Evolutionary conservation across 208 protist genomes (phyloP).

Genomic region (Zelonia costaricensis): DNA sequence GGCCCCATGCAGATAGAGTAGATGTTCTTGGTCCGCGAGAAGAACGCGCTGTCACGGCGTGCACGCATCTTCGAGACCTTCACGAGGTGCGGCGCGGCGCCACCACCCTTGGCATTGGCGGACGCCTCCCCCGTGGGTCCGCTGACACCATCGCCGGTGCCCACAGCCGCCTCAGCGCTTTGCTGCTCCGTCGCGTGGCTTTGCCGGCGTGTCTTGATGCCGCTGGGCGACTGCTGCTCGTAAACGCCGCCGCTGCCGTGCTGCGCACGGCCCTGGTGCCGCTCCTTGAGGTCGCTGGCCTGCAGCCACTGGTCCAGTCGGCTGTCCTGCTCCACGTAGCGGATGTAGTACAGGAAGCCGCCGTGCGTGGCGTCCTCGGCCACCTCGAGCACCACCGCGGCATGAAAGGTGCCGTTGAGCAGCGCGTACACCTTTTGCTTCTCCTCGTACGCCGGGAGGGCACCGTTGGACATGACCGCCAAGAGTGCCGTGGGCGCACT

Average conservation of each 20-base stretch:
- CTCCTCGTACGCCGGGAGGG: conserved; percentile 52
- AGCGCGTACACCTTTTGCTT: conserved; percentile 86
- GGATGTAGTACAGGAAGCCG: conserved; percentile 82
- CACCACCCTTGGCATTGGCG: conserved; percentile 54
- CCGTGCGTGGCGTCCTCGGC: conserved; percentile 47
- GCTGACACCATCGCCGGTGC: conserved; percentile 1
- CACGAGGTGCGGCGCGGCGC: conserved; percentile 39
- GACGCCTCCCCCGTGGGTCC: conserved; percentile 3
- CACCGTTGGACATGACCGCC: conserved; percentile 11
- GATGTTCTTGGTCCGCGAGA: conserved; percentile 96
- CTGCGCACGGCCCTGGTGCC: conserved; percentile 52
- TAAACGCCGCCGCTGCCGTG: conserved; percentile 33
- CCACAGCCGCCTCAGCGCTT: conserved; percentile 9
- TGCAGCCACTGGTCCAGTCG: conserved; percentile 88
- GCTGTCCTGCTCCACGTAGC: conserved; percentile 88
- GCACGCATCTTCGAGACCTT: conserved; percentile 73
- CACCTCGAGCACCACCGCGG: conserved; percentile 78
- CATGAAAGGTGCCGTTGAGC: conserved; percentile 74
- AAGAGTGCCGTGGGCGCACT: too few species aligned
- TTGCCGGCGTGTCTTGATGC: conserved; percentile 74
- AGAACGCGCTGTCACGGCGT: conserved; percentile 86
- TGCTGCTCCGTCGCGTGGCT: conserved; percentile 26
- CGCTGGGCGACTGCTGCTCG: conserved; percentile 26
- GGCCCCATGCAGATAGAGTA: conserved; percentile 95
- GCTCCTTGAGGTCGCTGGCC: conserved; percentile 69